Conservation (phyloP, 2,329 filamentous ascomycete genomes). For the Rutstroemia sp. region DNA sequence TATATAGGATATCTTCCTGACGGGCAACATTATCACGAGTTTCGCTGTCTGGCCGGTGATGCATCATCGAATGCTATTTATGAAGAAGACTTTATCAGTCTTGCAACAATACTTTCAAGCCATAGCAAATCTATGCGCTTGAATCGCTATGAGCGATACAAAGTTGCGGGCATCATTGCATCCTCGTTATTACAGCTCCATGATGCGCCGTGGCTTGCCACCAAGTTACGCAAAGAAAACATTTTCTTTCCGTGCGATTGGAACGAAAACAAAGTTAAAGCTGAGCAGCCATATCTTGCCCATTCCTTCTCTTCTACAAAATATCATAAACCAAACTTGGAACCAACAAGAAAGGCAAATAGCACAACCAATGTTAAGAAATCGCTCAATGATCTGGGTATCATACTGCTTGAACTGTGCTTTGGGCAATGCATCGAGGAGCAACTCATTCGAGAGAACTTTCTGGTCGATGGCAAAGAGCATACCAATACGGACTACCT, state of each 20-base stretch:
- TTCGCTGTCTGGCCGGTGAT: constrained; percentile 2
- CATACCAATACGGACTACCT: constrained; percentile 15
- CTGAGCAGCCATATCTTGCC: constrained; percentile 18
- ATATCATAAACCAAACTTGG: neutral
- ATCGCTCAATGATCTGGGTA: constrained; percentile 17
- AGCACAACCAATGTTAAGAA: constrained; percentile 10
- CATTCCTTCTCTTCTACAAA: constrained; percentile 11
- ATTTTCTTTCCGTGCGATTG: constrained; percentile 19
- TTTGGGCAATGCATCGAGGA: constrained; percentile 21
- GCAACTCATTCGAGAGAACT: constrained; percentile 11
- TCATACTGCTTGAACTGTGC: constrained; percentile 23
- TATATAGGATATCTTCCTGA: constrained; percentile 16
- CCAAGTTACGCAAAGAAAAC: constrained; percentile 17
- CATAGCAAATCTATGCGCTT: neutral
- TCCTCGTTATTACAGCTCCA: constrained; percentile 22
- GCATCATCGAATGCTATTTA: neutral
- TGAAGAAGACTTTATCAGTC: constrained; percentile 6
- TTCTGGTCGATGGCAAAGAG: constrained; percentile 15
- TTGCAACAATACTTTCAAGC: constrained; percentile 14
- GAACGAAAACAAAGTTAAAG: constrained; percentile 7
- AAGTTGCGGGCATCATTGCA: constrained; percentile 19
- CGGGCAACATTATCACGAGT: constrained; percentile 10
- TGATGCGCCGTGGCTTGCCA: constrained; percentile 19
- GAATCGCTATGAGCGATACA: constrained; percentile 17
- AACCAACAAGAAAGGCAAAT: neutral